Percentiles rank a stretch among this genome's conserved stretches.
Evolutionary conservation across 768 basidiomycete genomes (phyloP).

Genomic region (Hericium erinaceus): DNA sequence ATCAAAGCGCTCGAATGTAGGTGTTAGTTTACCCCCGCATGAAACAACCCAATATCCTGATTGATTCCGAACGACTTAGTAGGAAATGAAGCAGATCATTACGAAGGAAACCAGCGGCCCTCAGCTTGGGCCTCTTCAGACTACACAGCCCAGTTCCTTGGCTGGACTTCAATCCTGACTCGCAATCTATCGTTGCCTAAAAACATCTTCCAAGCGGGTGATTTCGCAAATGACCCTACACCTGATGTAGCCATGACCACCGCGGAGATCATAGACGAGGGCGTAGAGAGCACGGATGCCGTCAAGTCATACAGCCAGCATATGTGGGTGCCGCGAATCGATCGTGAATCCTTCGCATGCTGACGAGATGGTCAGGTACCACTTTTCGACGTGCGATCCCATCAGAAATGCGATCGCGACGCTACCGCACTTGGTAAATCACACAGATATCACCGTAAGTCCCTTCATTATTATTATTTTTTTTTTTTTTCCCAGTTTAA

Average conservation of each 20-base stretch:
- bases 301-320: conserved; percentile 24
- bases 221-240: conserved; percentile 18
- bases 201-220: conserved; percentile 17
- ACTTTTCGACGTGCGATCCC: conserved; percentile 27
- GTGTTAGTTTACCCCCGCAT: not conserved
- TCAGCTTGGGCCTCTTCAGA: conserved; percentile 15
- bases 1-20: conserved; percentile 21
- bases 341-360: not conserved
- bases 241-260: conserved; percentile 19
- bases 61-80: conserved; percentile 4
- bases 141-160: conserved; percentile 18
- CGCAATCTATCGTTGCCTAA: conserved; percentile 12
- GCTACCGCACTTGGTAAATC: conserved; percentile 23
- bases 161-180: conserved; percentile 18
- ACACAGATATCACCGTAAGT: conserved; percentile 24
- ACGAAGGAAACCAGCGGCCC: conserved; percentile 14
- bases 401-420: conserved; percentile 22
- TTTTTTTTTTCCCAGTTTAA: no score
- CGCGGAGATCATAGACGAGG: conserved; percentile 19
- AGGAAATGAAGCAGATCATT: conserved; percentile 22
- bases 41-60: not conserved
- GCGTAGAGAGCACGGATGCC: conserved; percentile 14
- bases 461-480: no score
- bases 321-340: conserved; percentile 8
- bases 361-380: conserved; percentile 15